Percentiles rank a stretch among this genome's conserved stretches.
Evolutionary conservation across 495 filamentous ascomycete genomes (phyloP).

Genomic region (Penicillium tannophilum): DNA sequence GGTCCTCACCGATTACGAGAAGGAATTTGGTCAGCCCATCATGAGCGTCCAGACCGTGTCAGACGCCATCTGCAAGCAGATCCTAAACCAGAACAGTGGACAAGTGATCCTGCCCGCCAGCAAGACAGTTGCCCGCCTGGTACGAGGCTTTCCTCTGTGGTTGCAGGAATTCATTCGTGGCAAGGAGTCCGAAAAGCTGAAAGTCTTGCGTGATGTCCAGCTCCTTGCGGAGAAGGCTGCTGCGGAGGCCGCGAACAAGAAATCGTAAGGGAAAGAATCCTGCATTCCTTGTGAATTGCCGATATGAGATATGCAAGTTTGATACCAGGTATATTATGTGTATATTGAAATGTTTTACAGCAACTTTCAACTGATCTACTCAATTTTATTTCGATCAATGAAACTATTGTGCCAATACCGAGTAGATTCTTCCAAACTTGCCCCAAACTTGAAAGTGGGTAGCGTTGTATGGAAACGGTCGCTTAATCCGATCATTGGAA

Average conservation of each 20-base stretch:
- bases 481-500: not conserved
- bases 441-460: not conserved
- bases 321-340: not conserved
- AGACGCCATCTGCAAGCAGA: slow-evolving; percentile 42
- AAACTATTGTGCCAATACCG: too few relatives aligned
- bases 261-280: not conserved
- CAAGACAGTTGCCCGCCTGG: slow-evolving; percentile 26
- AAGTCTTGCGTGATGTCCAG: slow-evolving; percentile 19
- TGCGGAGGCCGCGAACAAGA: not conserved
- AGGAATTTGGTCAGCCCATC: slow-evolving; percentile 40
- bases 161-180: slow-evolving; percentile 41
- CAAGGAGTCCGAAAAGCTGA: slow-evolving; percentile 26
- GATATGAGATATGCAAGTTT: not conserved
- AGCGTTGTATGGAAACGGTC: not conserved
- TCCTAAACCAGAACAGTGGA: slow-evolving; percentile 44
- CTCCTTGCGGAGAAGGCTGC: slow-evolving; percentile 5
- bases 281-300: not conserved
- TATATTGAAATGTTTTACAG: not conserved
- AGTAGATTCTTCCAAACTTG: not conserved
- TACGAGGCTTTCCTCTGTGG: slow-evolving; percentile 45
- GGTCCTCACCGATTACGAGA: slow-evolving; percentile 39
- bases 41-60: slow-evolving; percentile 42
- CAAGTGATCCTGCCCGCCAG: slow-evolving; percentile 40
- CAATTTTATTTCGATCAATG: not conserved
- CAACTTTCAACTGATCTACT: not conserved